Percentiles rank a stretch among this genome's conserved stretches.
Conservation (phyloP, 495 filamentous ascomycete genomes). For the Aspergillus taichungensis region DNA sequence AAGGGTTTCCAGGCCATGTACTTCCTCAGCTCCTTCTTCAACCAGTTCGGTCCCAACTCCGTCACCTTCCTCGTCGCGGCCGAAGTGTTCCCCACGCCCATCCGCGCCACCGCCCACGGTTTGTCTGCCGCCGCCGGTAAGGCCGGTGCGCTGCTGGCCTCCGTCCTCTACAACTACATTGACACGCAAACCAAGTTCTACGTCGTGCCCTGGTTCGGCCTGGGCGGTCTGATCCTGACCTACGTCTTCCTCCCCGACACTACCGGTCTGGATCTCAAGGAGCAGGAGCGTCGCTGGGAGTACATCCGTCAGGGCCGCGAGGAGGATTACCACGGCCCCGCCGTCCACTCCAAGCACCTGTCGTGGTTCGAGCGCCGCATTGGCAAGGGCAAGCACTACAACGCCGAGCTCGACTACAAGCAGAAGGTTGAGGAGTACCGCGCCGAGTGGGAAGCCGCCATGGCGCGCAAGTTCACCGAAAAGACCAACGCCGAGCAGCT, state of each 20-base stretch:
- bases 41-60: slow-evolving; percentile 89
- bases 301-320: slow-evolving; percentile 68
- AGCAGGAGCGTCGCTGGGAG: slow-evolving; percentile 82
- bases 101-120: slow-evolving; percentile 85
- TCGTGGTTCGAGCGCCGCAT: slow-evolving; percentile 68
- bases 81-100: slow-evolving; percentile 82
- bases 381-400: slow-evolving; percentile 65
- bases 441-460: slow-evolving; percentile 50
- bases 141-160: slow-evolving; percentile 70
- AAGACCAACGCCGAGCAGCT: slow-evolving; percentile 28
- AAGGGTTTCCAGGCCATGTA: slow-evolving; percentile 84
- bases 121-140: slow-evolving; percentile 81
- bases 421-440: slow-evolving; percentile 75
- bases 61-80: slow-evolving; percentile 89
- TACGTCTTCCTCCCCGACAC: slow-evolving; percentile 81
- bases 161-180: slow-evolving; percentile 87
- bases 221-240: slow-evolving; percentile 70
- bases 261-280: slow-evolving; percentile 86
- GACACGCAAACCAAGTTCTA: slow-evolving; percentile 66
- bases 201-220: slow-evolving; percentile 87
- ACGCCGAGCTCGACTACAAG: slow-evolving; percentile 68
- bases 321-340: slow-evolving; percentile 78
- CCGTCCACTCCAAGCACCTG: slow-evolving; percentile 77
- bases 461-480: slow-evolving; percentile 41
- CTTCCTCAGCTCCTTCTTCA: slow-evolving; percentile 90